A percentile compares a stretch with the other conserved stretches of the same genome.
Conservation (phyloP, 75 land plant species). For the Chamaecyparis obtusa region DNA sequence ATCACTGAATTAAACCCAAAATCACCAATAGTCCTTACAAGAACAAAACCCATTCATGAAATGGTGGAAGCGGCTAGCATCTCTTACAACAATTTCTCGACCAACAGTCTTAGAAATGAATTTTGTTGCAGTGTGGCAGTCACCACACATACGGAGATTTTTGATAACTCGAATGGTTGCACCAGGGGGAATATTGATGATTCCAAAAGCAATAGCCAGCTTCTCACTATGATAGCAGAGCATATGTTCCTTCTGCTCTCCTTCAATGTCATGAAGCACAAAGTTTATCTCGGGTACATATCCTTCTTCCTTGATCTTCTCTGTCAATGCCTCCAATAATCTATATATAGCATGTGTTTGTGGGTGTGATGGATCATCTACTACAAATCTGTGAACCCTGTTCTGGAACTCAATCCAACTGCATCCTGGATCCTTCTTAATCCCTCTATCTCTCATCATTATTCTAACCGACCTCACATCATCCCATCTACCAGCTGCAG, state of each 20-base stretch:
- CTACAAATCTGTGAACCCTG: neutral
- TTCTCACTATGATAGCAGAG: constrained; percentile 1
- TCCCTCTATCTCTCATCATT: neutral
- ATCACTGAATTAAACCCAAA: neutral
- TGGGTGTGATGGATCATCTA: constrained; percentile 10
- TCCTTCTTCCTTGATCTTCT: constrained; percentile 10
- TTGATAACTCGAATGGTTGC: constrained; percentile 16
- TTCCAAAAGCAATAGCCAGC: neutral
- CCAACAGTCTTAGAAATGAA: neutral
- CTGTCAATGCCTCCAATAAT: constrained; percentile 12
- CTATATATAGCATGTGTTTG: constrained; percentile 12
- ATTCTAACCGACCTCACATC: neutral
- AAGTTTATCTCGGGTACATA: constrained; percentile 14
- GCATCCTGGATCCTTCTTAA: neutral
- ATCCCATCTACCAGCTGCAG: constrained; percentile 14
- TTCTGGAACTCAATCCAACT: neutral
- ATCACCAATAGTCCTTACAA: constrained; percentile 18
- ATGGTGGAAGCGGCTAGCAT: constrained; percentile 7
- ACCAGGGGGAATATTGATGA: constrained; percentile 19
- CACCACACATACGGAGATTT: constrained; percentile 21
- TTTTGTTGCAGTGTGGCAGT: neutral
- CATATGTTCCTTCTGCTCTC: neutral
- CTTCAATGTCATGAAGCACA: constrained; percentile 3
- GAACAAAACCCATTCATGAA: constrained; percentile 30
- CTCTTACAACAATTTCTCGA: constrained; percentile 13